Evolutionary conservation across 805 yeast genomes (phyloP).

Genomic region (Pichia californica): DNA sequence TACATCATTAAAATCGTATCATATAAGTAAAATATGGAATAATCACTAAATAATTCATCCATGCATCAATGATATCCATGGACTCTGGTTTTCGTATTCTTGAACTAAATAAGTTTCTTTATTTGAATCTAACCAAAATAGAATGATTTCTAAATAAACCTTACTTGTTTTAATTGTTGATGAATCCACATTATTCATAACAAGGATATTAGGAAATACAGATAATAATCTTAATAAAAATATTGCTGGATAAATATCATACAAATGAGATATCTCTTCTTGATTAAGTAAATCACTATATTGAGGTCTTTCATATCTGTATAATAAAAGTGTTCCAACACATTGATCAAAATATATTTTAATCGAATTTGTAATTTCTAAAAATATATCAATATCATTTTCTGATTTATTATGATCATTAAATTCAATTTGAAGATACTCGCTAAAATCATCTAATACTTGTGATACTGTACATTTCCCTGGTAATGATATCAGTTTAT

Average conservation of each 20-base stretch:
- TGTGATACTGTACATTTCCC: constrained; percentile 43
- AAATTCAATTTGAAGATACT: no score
- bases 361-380: constrained; percentile 69
- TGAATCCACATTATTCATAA: constrained; percentile 76
- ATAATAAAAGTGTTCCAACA: constrained; percentile 61
- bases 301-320: constrained; percentile 74
- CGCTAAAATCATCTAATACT: constrained; percentile 46
- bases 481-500: constrained; percentile 64
- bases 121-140: constrained; percentile 45
- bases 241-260: constrained; percentile 68
- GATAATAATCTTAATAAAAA: constrained; percentile 75
- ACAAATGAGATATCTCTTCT: constrained; percentile 14
- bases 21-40: no score
- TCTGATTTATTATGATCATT: constrained; percentile 42
- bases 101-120: constrained; percentile 31
- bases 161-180: constrained; percentile 54
- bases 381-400: constrained; percentile 40
- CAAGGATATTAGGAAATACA: constrained; percentile 74
- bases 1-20: no score
- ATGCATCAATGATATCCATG: constrained; percentile 20
- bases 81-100: constrained; percentile 45
- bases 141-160: constrained; percentile 46
- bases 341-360: constrained; percentile 67
- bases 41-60: no score
- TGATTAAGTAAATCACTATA: constrained; percentile 43